Evolutionary conservation across 768 basidiomycete genomes (phyloP), one percentile per base, ranked within the genome.

Genomic region (Hygrocybe coccinea): DNA sequence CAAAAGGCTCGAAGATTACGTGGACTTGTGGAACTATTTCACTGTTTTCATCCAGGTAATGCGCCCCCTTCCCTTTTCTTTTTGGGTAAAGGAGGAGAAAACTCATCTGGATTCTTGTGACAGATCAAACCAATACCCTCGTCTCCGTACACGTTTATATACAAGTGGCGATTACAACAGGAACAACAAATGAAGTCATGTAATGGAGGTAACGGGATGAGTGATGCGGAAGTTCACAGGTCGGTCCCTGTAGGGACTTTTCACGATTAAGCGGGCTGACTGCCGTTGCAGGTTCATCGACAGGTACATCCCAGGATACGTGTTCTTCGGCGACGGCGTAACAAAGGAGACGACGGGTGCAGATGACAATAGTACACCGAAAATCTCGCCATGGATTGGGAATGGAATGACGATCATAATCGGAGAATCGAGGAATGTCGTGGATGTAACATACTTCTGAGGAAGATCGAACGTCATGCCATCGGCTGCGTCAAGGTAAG

Each of bases 271-370:
- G n/a, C 37, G 54, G 48, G 57, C 21, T 49, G 56, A 46, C 50
- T 19, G 52, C 5, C 19, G 25, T 39, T 22, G 35, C 64, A 91
- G 89, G 35, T 95, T 95, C 65, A 84, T 95, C 5, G 89, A 93
- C 68, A 84, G 95, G 3, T 97, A 97, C 69, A 93, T 97, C 61
- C 94, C 94, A 1, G 91, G 89, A 2, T 97, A 97, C 65, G 84
- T 95, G 57, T 87, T 95, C 66, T 97, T 89, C 64, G 83, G 79
- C 3, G 81, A 82, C 19, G 82, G 85, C 10, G 72, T 88, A 3
- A 59, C 51, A 1, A 39, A 52, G 45, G 63, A 62, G 2, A 64
- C 52, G 59, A 33, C 36, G 25, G 14, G 47, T 51, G 24, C 47
- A 48, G 55, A 12, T 41, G 56, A 39, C 19, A 22, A 50, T 41